These are phyloP conservation scores for Penicillium brevicompactum DNA, from an alignment of 2,329 filamentous ascomycete genomes.

Conservation along the genomic window DNA sequence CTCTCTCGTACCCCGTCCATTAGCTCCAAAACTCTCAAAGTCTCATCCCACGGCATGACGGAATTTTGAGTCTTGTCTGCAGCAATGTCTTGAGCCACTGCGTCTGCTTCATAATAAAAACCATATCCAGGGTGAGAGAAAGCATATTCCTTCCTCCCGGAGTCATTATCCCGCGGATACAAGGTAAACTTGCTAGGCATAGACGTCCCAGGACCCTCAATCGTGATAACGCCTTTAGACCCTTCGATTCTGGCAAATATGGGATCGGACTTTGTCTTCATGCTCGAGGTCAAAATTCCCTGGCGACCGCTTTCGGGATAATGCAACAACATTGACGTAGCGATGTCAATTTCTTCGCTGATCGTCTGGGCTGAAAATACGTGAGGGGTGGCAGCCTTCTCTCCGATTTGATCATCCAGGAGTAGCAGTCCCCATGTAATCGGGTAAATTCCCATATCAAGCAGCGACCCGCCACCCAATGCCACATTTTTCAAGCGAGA, in stretches of 20 bases:
- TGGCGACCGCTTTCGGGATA: conserved; percentile 68
- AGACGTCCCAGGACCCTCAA: not conserved
- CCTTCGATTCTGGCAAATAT: not conserved
- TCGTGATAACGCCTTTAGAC: not conserved
- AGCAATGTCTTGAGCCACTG: conserved; percentile 66
- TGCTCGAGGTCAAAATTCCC: conserved; percentile 58
- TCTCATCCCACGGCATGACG: conserved; percentile 68
- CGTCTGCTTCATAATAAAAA: conserved; percentile 80
- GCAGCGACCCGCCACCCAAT: conserved; percentile 73
- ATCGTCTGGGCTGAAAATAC: conserved; percentile 3
- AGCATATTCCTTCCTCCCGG: not conserved
- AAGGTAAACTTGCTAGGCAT: not conserved
- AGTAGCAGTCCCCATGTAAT: conserved; percentile 68
- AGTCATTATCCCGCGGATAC: not conserved
- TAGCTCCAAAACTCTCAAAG: conserved; percentile 72
- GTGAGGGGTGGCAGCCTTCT: conserved; percentile 6
- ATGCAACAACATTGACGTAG: conserved; percentile 31
- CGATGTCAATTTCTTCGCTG: conserved; percentile 63
- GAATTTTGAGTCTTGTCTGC: conserved; percentile 72
- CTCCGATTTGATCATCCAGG: conserved; percentile 8
- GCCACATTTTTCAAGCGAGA: conserved; percentile 72
- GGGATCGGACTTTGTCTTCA: conserved; percentile 18
- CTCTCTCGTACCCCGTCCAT: conserved; percentile 66
- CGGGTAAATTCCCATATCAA: conserved; percentile 79
- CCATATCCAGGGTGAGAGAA: conserved; percentile 45